Percentiles rank a stretch among this genome's conserved stretches.
Conservation (phyloP, 2,329 filamentous ascomycete species). For the Colletotrichum acutatum region DNA sequence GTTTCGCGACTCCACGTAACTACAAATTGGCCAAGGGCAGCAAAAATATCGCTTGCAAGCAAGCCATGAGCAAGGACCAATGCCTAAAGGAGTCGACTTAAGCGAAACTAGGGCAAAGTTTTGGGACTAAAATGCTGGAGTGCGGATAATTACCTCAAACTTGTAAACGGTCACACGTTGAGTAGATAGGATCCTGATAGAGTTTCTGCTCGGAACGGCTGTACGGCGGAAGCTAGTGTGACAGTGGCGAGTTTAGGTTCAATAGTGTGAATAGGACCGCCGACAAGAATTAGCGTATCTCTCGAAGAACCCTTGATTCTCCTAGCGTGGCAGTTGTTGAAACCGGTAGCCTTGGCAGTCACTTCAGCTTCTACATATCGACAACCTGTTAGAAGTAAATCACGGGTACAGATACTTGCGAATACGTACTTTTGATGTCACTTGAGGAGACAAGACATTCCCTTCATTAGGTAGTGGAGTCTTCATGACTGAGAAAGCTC, state of each 20-base stretch:
- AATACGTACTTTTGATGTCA: neutral
- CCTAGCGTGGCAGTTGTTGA: neutral
- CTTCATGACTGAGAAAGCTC: neutral
- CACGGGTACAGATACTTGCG: neutral
- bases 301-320: neutral
- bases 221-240: neutral
- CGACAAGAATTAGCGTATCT: neutral
- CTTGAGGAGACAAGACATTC: neutral
- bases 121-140: neutral
- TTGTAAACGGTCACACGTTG: neutral
- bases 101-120: neutral
- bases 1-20: too few species aligned
- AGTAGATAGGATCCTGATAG: neutral
- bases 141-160: neutral
- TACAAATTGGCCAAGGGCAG: too few species aligned
- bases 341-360: neutral
- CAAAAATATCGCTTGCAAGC: too few species aligned
- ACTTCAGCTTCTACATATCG: neutral
- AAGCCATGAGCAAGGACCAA: too few species aligned
- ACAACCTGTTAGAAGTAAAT: neutral
- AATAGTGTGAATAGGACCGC: neutral
- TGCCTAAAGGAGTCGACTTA: neutral
- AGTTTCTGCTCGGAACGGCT: neutral
- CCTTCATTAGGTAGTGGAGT: neutral
- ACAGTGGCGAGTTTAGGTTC: neutral